Conservation (phyloP, 2,329 filamentous ascomycete species). For the Venturia nashicola region DNA sequence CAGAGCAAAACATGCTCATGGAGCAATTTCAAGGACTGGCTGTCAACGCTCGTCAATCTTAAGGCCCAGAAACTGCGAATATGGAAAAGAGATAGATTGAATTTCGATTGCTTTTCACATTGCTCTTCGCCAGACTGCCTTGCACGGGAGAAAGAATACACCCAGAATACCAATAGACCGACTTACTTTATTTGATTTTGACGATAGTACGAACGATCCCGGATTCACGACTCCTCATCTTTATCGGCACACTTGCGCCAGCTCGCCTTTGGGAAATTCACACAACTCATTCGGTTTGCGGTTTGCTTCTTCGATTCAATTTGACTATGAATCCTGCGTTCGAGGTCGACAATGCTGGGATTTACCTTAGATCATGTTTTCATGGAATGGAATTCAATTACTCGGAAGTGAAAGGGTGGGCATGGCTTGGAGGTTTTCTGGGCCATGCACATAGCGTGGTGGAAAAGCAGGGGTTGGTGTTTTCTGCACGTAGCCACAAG, state of each 20-base stretch:
- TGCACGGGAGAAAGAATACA: neutral
- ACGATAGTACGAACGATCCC: neutral
- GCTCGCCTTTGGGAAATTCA: neutral
- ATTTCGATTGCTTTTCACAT: neutral
- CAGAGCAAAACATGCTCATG: neutral
- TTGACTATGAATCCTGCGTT: neutral
- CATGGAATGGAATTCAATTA: neutral
- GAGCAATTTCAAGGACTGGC: constrained; percentile 5
- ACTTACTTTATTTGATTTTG: neutral
- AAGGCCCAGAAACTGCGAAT: neutral
- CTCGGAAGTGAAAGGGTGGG: neutral
- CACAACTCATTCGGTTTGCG: neutral
- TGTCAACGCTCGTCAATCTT: constrained; percentile 2
- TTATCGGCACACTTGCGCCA: neutral
- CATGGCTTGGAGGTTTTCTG: neutral
- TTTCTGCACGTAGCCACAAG: neutral
- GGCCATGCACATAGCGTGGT: neutral
- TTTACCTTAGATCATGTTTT: neutral
- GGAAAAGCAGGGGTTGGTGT: neutral
- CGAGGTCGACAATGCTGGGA: neutral
- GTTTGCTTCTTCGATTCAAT: neutral
- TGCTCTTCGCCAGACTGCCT: neutral
- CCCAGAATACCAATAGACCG: constrained; percentile 4
- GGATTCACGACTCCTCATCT: neutral
- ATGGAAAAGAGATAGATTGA: neutral